phyloP scores from a whole-genome alignment of 1,284 basidiomycete species.

The Rhodotorula sp. region DNA sequence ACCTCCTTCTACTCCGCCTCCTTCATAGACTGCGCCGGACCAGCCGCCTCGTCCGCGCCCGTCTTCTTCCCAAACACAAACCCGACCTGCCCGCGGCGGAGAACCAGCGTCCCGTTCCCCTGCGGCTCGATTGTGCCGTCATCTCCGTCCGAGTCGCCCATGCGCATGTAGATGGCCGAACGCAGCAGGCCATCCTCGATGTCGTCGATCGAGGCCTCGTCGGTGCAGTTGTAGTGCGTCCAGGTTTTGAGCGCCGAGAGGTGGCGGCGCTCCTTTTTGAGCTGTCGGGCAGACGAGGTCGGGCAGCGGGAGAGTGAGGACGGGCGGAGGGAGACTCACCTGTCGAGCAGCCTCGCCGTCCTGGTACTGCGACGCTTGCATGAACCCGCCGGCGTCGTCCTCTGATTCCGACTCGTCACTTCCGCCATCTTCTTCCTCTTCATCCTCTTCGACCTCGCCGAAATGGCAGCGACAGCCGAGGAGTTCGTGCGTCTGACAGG shows the following conservation, averaged over 20 bases:
- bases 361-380: conserved; percentile 68
- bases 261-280: conserved; percentile 69
- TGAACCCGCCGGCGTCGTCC: conserved; percentile 58
- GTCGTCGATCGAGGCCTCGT: conserved; percentile 24
- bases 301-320: no score
- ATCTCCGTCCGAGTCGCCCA: not conserved
- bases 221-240: conserved; percentile 67
- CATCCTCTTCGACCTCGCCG: conserved; percentile 25
- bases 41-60: not conserved
- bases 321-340: conserved; percentile 49
- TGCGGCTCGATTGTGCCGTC: not conserved
- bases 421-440: conserved; percentile 35
- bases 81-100: conserved; percentile 26
- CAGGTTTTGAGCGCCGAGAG: conserved; percentile 81
- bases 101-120: not conserved
- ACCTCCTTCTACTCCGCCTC: not conserved
- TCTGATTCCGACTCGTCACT: conserved; percentile 44
- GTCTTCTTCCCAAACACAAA: conserved; percentile 36
- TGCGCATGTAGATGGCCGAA: conserved; percentile 17
- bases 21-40: not conserved
- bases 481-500: conserved; percentile 81
- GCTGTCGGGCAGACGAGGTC: conserved; percentile 52
- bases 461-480: conserved; percentile 44
- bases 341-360: conserved; percentile 17
- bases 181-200: conserved; percentile 43